Base-by-base conservation (phyloP, 257 asterid species). In the Osmanthus fragrans region DNA sequence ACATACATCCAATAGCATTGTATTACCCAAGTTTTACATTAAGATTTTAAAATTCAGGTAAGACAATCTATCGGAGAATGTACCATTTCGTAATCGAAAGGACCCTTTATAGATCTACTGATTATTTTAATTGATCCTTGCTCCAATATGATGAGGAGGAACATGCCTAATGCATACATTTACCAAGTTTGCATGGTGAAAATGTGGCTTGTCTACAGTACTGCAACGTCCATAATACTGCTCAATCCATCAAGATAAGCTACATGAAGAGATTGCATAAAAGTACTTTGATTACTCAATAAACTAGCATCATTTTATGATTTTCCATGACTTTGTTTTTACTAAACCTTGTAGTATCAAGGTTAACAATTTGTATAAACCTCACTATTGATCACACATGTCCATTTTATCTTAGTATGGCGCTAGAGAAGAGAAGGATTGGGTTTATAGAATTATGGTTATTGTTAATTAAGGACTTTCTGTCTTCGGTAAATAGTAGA, bases 181-280 rank as follows among this genome's bases (percentile, higher is more conserved):
- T 21, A 45, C 29, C n/a, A 13, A 74, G 32, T n/a, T 32, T 70
- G 18, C 23, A 72, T 13, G 42, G 47, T 12, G 63, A 66, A 80
- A 80, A 63, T 40, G 5, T 58, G 30, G 63, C 39, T 19, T 42
- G 25, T 42, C 73, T 4, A 42, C 63, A 73, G 25, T 15, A 79
- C 76, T 39, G 45, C 68, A 60, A 42, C 60, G 36, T 71, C 21
- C 70, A 70, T 74, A 25, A 21, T 40, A 71, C 19, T 76, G 75
- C 65, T 75, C 40, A 40, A 27, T 70, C 71, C 23, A 63, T 42
- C 69, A 51, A 30, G 67, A 32, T 45, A 69, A 74, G 73, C 39
- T 30, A 60, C 64, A 47, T 65, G 70, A 74, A 66, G 65, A 68
- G 66, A 25, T 15, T 13, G n/a, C 56, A 4, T 47, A 15, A 47